Evolutionary conservation across 805 yeast species (phyloP).

Genomic region (Teunomyces atbi): DNA sequence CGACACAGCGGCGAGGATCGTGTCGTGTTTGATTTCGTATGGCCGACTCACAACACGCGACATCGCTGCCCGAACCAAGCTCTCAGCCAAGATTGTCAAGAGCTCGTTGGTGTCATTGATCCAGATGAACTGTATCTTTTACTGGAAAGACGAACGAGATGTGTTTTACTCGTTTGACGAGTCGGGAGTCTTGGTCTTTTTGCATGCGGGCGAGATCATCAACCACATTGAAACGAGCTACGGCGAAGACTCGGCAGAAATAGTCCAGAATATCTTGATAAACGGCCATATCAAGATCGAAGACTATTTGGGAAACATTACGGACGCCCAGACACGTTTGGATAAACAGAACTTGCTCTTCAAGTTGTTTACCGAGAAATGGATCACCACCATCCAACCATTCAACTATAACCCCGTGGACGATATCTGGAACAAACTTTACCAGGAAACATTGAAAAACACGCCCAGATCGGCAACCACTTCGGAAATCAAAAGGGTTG

Average conservation of each 20-base stretch:
- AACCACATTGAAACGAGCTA: slow-evolving; percentile 47
- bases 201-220: slow-evolving; percentile 78
- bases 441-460: slow-evolving; percentile 32
- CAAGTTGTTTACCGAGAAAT: slow-evolving; percentile 32
- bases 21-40: slow-evolving; percentile 58
- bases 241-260: slow-evolving; percentile 50
- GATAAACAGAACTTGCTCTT: slow-evolving; percentile 25
- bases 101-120: slow-evolving; percentile 71
- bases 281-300: slow-evolving; percentile 62
- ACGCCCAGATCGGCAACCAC: slow-evolving; percentile 37
- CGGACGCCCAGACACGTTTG: slow-evolving; percentile 18
- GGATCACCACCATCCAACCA: slow-evolving; percentile 33
- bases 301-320: slow-evolving; percentile 39
- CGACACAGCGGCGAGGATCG: slow-evolving; percentile 64
- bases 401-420: slow-evolving; percentile 34
- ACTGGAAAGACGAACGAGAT: slow-evolving; percentile 49
- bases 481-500: slow-evolving; percentile 41
- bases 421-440: slow-evolving; percentile 39
- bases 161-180: slow-evolving; percentile 61
- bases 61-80: slow-evolving; percentile 43
- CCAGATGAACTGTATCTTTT: slow-evolving; percentile 73
- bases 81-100: slow-evolving; percentile 53
- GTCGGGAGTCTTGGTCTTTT: slow-evolving; percentile 57
- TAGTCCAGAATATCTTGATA: slow-evolving; percentile 67
- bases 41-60: slow-evolving; percentile 66